Evolutionary conservation across 495 filamentous ascomycete genomes (phyloP), one percentile per base, ranked within the genome.

Genomic region (Penicillium cataractarum): DNA sequence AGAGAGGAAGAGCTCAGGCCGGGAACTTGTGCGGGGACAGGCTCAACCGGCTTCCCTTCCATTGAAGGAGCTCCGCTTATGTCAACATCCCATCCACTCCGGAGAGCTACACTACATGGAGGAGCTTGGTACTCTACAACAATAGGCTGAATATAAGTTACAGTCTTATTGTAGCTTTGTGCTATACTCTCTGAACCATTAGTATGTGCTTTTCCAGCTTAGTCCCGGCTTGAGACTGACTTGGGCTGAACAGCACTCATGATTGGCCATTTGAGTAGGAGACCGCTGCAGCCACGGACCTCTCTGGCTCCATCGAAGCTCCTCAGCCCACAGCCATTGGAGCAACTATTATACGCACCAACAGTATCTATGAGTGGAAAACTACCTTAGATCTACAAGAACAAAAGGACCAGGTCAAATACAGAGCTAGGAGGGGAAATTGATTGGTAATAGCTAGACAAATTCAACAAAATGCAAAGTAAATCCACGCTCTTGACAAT

Each of bases 1-100:
- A 56, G 42, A 50, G 31, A 8, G 60, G 22, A 62, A 21, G 24
- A 62, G 60, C 60, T 63, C 54, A n/a, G 33, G 52, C 35, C 31
- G 57, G 57, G 44, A 50, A 58, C 24, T 39, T 57, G 64, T 66
- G 64, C 64, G 64, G 64, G 64, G 64, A 63, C 58, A 58, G 58
- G 33, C 31, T 46, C 19, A 46, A 46, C 46, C 24, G 46, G 46
- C 26, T 50, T 50, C 46, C n/a, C n/a, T n/a, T n/a, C n/a, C n/a
- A n/a, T 50, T 50, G 46, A 27, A 50, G 24, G 13, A 29, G 64
- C 64, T 67, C 61, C 61, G 65, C 65, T 67, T 64, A 67, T 61
- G 63, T 61, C 63, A 60, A 64, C 62, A 49, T 42, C 50, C 50
- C 57, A 55, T 39, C 37, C 54, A 50, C 57, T 17, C 54, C 33